Percentiles rank a stretch among this genome's conserved stretches.
Evolutionary conservation across 148 eudicot genomes (phyloP).

Genomic region (Oxyria digyna): DNA sequence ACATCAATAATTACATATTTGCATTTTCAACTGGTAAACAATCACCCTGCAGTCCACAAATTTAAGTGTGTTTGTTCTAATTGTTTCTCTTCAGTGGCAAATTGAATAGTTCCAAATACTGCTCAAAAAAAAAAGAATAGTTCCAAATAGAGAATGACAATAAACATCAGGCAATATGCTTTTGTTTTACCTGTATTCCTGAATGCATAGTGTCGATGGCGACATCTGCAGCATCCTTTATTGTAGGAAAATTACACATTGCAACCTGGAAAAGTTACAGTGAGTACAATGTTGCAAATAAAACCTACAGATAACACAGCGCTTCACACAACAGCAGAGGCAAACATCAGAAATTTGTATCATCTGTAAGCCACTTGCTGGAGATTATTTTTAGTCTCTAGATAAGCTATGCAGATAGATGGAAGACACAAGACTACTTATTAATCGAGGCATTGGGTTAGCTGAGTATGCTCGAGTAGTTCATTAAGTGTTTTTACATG

Average conservation of each 20-base stretch:
- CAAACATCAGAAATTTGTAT: not conserved
- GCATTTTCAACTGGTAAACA: not conserved
- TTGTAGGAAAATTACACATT: conserved; percentile 84
- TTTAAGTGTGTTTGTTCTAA: not conserved
- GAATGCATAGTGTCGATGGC: conserved; percentile 83
- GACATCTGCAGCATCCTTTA: conserved; percentile 98
- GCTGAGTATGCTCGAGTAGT: not conserved
- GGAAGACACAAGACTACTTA: not conserved
- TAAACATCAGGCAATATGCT: not conserved
- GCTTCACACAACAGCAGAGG: not conserved
- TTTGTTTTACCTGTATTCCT: conserved; percentile 67
- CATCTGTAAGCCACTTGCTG: not conserved
- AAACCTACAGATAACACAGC: not conserved
- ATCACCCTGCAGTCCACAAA: not conserved
- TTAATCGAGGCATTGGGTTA: not conserved
- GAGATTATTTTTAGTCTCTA: not conserved
- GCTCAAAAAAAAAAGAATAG: too few relatives aligned
- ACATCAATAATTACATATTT: not conserved
- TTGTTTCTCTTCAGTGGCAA: not conserved
- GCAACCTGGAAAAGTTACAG: conserved; percentile 56
- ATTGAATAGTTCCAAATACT: not conserved
- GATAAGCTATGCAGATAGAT: not conserved
- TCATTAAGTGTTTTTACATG: not conserved
- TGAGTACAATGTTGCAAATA: not conserved
- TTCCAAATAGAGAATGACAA: not conserved